Evolutionary conservation across 371 early-diverging fungal species (phyloP).

Genomic region (Apophysomyces variabilis): DNA sequence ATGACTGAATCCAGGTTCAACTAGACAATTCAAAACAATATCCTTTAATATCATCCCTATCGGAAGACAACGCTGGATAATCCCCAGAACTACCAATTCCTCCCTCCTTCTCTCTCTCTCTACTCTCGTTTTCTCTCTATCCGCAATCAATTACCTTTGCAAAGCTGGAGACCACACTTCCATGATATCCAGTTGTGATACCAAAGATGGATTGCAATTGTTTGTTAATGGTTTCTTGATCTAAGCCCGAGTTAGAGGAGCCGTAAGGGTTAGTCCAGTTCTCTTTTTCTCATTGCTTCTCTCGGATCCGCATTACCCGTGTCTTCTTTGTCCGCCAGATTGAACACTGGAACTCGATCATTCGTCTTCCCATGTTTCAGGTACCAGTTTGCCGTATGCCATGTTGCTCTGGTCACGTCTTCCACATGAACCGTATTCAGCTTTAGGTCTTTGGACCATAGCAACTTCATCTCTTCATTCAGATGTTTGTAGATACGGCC

Average conservation of each 20-base stretch:
- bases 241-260: slow-evolving; percentile 34
- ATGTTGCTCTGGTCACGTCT: slow-evolving; percentile 83
- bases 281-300: not conserved
- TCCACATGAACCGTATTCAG: slow-evolving; percentile 92
- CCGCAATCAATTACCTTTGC: slow-evolving; percentile 64
- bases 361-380: slow-evolving; percentile 28
- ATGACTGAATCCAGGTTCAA: slow-evolving; percentile 81
- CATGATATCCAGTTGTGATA: slow-evolving; percentile 85
- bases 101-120: no score
- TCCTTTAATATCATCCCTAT: not conserved
- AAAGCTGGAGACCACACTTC: slow-evolving; percentile 76
- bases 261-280: not conserved
- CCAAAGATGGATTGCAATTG: slow-evolving; percentile 76
- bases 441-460: slow-evolving; percentile 90
- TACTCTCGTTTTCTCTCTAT: no score
- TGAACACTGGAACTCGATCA: slow-evolving; percentile 56
- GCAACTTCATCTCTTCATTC: slow-evolving; percentile 85
- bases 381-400: slow-evolving; percentile 72
- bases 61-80: not conserved
- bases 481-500: slow-evolving; percentile 87
- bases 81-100: no score
- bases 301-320: slow-evolving; percentile 50
- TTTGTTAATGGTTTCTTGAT: slow-evolving; percentile 80
- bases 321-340: slow-evolving; percentile 80
- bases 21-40: slow-evolving; percentile 29